phyloP scores from a whole-genome alignment of 169 alveolate species.

The Cryptosporidium felis region DNA sequence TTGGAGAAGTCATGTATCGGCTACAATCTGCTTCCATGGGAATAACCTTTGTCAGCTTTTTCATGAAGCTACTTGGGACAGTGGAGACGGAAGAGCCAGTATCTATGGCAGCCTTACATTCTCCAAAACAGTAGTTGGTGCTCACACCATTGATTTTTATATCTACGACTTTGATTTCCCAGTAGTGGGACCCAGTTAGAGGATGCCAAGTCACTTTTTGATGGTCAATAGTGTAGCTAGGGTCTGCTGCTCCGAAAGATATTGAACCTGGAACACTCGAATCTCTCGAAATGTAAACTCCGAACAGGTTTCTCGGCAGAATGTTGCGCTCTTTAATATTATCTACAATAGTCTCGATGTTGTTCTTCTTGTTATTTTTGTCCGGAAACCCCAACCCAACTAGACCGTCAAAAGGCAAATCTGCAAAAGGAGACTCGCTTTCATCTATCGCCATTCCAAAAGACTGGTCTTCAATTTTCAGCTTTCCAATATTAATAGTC shows the following conservation, averaged over 20 bases:
- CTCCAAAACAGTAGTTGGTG: constrained; percentile 70
- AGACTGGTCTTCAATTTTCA: constrained; percentile 81
- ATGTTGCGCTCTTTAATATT: constrained; percentile 80
- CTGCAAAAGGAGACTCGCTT: constrained; percentile 87
- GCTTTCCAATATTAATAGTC: constrained; percentile 43
- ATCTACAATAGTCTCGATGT: constrained; percentile 78
- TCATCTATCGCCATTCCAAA: constrained; percentile 89
- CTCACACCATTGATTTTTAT: constrained; percentile 79
- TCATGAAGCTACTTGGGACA: constrained; percentile 56
- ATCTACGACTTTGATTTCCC: constrained; percentile 87
- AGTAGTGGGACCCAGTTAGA: constrained; percentile 77
- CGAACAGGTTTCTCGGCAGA: constrained; percentile 84
- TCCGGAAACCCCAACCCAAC: constrained; percentile 93
- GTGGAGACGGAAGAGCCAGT: constrained; percentile 84
- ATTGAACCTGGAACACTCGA: constrained; percentile 68
- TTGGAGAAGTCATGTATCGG: constrained; percentile 3
- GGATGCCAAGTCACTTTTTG: constrained; percentile 88
- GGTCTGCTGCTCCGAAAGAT: constrained; percentile 88
- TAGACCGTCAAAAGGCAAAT: constrained; percentile 91
- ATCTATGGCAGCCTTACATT: constrained; percentile 90
- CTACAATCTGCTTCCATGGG: constrained; percentile 49
- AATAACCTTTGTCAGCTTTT: constrained; percentile 14
- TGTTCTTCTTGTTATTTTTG: constrained; percentile 40
- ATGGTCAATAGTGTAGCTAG: constrained; percentile 81
- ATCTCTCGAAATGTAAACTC: constrained; percentile 85